Evolutionary conservation across 345 rosid species (phyloP).

Genomic region (Garcia nutans): DNA sequence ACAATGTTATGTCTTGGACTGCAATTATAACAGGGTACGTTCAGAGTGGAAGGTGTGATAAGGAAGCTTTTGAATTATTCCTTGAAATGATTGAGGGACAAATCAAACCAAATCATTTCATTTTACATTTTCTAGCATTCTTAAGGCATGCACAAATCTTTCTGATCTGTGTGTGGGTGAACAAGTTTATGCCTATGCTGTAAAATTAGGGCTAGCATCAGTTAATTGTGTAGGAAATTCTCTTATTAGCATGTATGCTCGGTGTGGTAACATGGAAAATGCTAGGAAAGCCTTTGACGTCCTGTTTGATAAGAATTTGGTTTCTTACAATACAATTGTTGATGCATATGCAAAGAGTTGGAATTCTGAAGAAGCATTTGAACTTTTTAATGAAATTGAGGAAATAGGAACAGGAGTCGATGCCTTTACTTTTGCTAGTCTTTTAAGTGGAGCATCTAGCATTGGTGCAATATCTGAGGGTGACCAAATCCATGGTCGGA

Average conservation of each 20-base stretch:
- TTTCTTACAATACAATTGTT: conserved; percentile 55
- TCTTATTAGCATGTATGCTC: conserved; percentile 61
- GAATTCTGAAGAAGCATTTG: conserved; percentile 44
- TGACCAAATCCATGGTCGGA: conserved; percentile 60
- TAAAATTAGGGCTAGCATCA: conserved; percentile 53
- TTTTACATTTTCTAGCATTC: conserved; percentile 64
- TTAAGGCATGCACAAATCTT: conserved; percentile 64
- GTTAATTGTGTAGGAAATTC: conserved; percentile 65
- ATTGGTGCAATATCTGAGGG: conserved; percentile 63
- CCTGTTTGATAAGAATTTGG: conserved; percentile 58
- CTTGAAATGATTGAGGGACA: conserved; percentile 51
- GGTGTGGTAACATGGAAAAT: conserved; percentile 56
- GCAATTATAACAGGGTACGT: conserved; percentile 61
- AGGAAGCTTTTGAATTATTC: conserved; percentile 54
- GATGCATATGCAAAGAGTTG: conserved; percentile 52
- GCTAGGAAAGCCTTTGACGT: conserved; percentile 61
- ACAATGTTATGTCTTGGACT: conserved; percentile 72
- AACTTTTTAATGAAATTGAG: conserved; percentile 42
- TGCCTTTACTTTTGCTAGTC: conserved; percentile 67
- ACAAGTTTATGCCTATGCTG: conserved; percentile 47
- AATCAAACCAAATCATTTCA: conserved; percentile 59
- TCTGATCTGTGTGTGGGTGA: conserved; percentile 42
- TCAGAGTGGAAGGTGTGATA: conserved; percentile 33
- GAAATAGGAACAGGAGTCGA: conserved; percentile 38
- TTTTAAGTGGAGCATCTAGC: conserved; percentile 62